Percentiles rank a stretch among this genome's conserved stretches.
Evolutionary conservation across 2,329 filamentous ascomycete genomes (phyloP).

Genomic region (Xylariaceae sp.): DNA sequence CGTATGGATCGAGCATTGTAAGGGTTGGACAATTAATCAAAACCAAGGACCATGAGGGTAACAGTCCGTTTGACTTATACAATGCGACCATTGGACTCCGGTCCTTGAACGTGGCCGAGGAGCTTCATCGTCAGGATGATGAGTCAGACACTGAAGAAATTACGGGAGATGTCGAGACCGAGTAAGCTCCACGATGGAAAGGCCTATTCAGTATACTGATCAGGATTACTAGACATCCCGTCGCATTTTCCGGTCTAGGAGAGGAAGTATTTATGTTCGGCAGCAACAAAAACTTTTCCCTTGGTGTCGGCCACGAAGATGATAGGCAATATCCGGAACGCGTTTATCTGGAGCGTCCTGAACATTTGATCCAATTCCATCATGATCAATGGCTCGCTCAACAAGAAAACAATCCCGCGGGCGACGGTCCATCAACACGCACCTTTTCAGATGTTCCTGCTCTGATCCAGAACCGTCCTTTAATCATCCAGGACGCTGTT

Average conservation of each 20-base stretch:
- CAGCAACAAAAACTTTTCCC: conserved; percentile 89
- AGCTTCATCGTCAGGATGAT: conserved; percentile 38
- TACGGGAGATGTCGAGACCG: conserved; percentile 27
- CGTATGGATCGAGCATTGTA: conserved; percentile 53
- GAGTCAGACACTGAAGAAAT: conserved; percentile 54
- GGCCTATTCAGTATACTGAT: conserved; percentile 3
- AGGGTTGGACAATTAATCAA: conserved; percentile 76
- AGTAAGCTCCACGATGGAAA: conserved; percentile 23
- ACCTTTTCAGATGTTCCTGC: conserved; percentile 58
- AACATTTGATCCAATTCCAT: conserved; percentile 69
- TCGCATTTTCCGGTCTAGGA: conserved; percentile 40
- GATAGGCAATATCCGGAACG: conserved; percentile 91
- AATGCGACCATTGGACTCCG: conserved; percentile 77
- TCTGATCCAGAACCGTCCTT: conserved; percentile 63
- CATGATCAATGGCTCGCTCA: conserved; percentile 61
- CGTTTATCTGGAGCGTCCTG: conserved; percentile 68
- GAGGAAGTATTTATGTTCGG: conserved; percentile 93
- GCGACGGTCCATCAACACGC: conserved; percentile 31
- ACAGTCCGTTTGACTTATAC: conserved; percentile 91
- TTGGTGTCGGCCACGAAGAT: conserved; percentile 92
- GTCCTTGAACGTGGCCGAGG: conserved; percentile 45
- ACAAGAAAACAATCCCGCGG: conserved; percentile 27
- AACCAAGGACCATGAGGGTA: conserved; percentile 91
- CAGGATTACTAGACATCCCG: conserved; percentile 22
- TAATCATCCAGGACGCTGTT: conserved; percentile 73